A percentile compares a stretch with the other conserved stretches of the same genome.
Conservation (phyloP, 139 green algal species). For the Coccomyxa sp. region DNA sequence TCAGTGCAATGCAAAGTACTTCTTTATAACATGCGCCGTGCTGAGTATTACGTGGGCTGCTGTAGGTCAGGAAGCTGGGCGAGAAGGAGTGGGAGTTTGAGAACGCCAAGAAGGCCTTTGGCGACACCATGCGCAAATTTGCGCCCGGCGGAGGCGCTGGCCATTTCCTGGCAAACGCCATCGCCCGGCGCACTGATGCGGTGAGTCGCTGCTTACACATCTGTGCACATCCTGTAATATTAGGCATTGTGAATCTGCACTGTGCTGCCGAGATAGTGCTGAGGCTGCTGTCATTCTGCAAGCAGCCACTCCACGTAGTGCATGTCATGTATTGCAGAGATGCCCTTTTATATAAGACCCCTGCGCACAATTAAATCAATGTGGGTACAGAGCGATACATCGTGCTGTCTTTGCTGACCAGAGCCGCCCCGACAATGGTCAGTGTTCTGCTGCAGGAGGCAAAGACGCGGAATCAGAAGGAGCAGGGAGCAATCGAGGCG, state of each 20-base stretch:
- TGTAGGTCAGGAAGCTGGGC: too few relatives aligned
- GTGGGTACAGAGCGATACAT: too few relatives aligned
- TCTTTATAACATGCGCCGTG: neutral
- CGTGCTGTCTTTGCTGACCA: too few relatives aligned
- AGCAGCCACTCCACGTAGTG: too few relatives aligned
- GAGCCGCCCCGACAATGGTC: neutral
- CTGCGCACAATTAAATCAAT: too few relatives aligned
- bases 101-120: neutral
- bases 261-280: too few relatives aligned
- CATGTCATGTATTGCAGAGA: too few relatives aligned
- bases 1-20: neutral
- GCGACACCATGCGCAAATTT: conserved; percentile 34
- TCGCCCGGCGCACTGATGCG: conserved; percentile 13
- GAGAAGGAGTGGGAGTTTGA: conserved; percentile 9
- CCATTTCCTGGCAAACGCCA: conserved; percentile 33
- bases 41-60: neutral
- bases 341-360: too few relatives aligned
- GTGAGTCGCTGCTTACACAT: neutral
- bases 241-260: too few relatives aligned
- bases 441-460: neutral
- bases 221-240: too few relatives aligned
- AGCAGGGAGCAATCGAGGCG: neutral
- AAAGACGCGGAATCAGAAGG: neutral
- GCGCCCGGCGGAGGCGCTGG: conserved; percentile 40
- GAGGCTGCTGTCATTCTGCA: too few relatives aligned